Evolutionary conservation across 257 asterid species (phyloP).

Genomic region (Eustoma russellianum): DNA sequence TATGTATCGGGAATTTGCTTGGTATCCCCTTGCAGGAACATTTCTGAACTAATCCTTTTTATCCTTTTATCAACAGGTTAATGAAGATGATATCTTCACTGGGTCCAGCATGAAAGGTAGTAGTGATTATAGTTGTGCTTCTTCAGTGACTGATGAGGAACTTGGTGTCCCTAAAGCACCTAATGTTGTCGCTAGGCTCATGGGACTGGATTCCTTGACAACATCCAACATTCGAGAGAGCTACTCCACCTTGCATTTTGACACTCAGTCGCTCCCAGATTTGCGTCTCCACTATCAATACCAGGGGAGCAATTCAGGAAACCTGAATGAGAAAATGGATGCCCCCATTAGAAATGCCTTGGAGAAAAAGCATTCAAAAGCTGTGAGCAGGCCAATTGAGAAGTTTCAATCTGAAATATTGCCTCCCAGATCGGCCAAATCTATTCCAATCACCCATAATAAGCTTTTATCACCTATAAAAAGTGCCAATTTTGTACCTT

Average conservation of each 20-base stretch:
- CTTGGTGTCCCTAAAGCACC: conserved; percentile 47
- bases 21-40: no score
- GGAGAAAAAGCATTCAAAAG: conserved; percentile 30
- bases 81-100: conserved; percentile 44
- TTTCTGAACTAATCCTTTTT: neutral
- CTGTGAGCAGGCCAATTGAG: conserved; percentile 44
- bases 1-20: no score
- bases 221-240: conserved; percentile 42
- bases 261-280: conserved; percentile 43
- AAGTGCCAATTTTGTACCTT: conserved; percentile 34
- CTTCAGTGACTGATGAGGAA: conserved; percentile 74
- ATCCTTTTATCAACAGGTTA: conserved; percentile 26
- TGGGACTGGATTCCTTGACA: conserved; percentile 91
- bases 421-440: conserved; percentile 90
- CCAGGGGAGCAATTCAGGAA: conserved; percentile 29
- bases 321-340: conserved; percentile 15
- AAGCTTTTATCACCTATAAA: conserved; percentile 89
- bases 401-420: conserved; percentile 71
- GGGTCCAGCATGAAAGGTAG: conserved; percentile 55
- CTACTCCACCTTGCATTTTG: conserved; percentile 42
- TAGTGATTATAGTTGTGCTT: conserved; percentile 68
- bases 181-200: conserved; percentile 81
- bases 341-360: conserved; percentile 15
- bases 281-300: conserved; percentile 19
- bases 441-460: conserved; percentile 69